Evolutionary conservation across 2,329 filamentous ascomycete genomes (phyloP).

Genomic region (Graphiopsis chlorocephala): DNA sequence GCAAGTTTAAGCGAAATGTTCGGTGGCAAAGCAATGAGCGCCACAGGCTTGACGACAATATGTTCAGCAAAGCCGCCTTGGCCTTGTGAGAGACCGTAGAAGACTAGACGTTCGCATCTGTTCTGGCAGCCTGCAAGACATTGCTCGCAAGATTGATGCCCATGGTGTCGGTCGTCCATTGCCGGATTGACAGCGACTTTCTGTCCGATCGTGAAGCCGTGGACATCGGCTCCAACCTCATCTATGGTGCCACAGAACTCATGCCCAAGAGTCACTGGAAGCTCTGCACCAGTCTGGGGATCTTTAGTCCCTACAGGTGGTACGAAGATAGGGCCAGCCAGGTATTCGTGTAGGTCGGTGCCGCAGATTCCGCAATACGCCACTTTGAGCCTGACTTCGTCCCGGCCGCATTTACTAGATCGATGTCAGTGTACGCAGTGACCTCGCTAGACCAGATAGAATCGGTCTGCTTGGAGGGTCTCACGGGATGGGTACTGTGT

Average conservation of each 20-base stretch:
- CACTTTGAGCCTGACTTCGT: conserved; percentile 21
- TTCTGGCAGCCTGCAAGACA: conserved; percentile 17
- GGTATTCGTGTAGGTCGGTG: conserved; percentile 26
- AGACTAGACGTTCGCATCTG: conserved; percentile 14
- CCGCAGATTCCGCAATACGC: conserved; percentile 24
- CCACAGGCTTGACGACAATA: conserved; percentile 18
- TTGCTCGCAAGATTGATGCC: conserved; percentile 11
- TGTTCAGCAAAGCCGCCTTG: conserved; percentile 35
- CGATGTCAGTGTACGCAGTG: background rate
- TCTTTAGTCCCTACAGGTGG: conserved; percentile 18
- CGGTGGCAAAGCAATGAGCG: conserved; percentile 14
- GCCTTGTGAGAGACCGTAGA: conserved; percentile 11
- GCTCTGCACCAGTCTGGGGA: conserved; percentile 17
- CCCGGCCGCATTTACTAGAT: conserved; percentile 2
- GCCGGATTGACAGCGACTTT: conserved; percentile 21
- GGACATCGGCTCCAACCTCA: conserved; percentile 23
- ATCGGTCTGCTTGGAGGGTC: background rate
- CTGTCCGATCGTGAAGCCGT: conserved; percentile 14
- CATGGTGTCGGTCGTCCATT: conserved; percentile 17
- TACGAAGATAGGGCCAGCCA: conserved; percentile 23
- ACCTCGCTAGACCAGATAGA: background rate
- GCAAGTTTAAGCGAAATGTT: conserved; percentile 17
- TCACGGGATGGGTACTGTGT: conserved; percentile 21
- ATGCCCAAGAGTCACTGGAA: conserved; percentile 22
- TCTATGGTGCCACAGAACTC: conserved; percentile 21